phyloP scores from a whole-genome alignment of 225 moss, liverwort and hornwort genomes.

The Pseudisothecium myosuroides region DNA sequence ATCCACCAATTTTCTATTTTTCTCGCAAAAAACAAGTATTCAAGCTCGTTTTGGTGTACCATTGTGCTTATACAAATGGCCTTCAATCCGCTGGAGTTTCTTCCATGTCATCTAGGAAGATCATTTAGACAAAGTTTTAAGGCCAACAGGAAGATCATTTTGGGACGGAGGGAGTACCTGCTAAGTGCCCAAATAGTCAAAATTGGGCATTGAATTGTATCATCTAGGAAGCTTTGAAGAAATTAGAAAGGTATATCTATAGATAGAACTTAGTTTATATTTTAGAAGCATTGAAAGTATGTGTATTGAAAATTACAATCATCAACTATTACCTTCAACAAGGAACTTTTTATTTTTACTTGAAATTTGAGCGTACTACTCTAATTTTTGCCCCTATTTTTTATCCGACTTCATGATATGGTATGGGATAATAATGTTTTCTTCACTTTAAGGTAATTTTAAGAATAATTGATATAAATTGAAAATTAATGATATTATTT shows the following conservation, averaged over 20 bases:
- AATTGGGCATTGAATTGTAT: background rate
- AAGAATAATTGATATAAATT: accelerated
- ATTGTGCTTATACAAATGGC: no score
- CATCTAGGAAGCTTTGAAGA: background rate
- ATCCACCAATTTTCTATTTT: no score
- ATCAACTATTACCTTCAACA: background rate
- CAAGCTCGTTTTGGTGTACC: no score
- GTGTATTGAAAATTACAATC: background rate
- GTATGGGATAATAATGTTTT: accelerated
- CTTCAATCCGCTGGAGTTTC: no score
- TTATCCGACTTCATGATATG: accelerated
- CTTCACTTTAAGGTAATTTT: background rate
- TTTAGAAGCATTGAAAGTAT: background rate
- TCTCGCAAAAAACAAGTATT: no score
- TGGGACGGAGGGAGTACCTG: no score
- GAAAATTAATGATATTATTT: background rate
- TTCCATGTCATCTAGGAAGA: no score
- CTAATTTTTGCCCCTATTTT: background rate
- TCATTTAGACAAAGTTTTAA: no score
- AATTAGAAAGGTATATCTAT: accelerated
- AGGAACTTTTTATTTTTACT: background rate
- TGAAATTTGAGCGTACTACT: background rate
- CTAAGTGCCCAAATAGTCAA: background rate
- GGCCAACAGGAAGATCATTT: no score
- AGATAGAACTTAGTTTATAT: background rate